Evolutionary conservation across 2,329 filamentous ascomycete species (phyloP).

Genomic region (Curvularia verruculosa): DNA sequence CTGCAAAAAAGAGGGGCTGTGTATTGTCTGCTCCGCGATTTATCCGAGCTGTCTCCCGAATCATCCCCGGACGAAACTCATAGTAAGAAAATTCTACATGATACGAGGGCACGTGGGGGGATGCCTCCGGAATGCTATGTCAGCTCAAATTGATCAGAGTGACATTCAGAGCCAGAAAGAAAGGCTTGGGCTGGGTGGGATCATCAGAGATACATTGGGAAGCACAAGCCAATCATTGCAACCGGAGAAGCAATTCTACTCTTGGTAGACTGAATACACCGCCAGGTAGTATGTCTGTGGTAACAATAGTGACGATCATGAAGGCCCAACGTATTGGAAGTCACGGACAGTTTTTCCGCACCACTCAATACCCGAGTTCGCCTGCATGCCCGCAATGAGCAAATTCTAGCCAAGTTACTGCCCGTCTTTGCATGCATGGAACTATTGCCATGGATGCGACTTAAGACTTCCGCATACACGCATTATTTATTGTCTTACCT

Average conservation of each 20-base stretch:
- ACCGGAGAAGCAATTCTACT: neutral
- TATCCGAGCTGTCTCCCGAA: no score
- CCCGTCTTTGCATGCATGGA: neutral
- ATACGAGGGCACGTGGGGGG: no score
- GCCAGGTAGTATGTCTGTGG: neutral
- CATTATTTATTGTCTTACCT: neutral
- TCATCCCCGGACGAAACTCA: no score
- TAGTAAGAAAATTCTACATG: no score
- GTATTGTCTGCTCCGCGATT: no score
- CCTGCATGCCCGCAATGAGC: neutral
- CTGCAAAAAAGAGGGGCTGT: no score
- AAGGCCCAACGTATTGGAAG: neutral
- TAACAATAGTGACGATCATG: neutral
- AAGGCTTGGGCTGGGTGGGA: neutral
- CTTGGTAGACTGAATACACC: neutral
- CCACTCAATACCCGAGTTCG: neutral
- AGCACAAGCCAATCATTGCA: neutral
- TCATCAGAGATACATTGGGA: neutral
- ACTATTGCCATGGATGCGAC: neutral
- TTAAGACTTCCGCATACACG: neutral
- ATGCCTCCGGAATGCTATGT: neutral
- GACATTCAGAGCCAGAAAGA: no score
- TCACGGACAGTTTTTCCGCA: neutral
- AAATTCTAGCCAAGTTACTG: neutral
- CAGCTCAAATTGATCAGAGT: neutral